Base-by-base conservation (phyloP, 805 yeast genomes). In the Starmerella davenportii region DNA sequence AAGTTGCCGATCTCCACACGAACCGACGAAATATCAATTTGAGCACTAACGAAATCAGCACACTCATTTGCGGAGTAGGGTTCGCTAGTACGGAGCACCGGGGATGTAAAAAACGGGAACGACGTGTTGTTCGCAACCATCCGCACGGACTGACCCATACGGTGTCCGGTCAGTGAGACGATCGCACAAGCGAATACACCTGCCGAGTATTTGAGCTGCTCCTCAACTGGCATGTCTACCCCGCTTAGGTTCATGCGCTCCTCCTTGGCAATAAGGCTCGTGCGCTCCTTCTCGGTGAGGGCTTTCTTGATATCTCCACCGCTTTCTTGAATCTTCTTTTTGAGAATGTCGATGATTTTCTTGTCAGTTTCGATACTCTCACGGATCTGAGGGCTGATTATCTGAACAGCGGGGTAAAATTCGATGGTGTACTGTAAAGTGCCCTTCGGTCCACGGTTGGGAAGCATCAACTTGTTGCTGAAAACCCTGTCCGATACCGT, bases 371-470 rank as follows among this genome's bases (percentile, higher is more conserved):
- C 62, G 47, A 82, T 36, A 15, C 49, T 45, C 32, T 42, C 48
- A 20, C 51, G 45, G 25, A 42, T 94, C 39, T 73, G 76, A 32
- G 82, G 74, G 28, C 81, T 70, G 62, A 74, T 65, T n/a, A 85
- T 77, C 5, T 85, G 81, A 38, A 78, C 57, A 11, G 76, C 60
- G 24, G 98, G 98, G 60, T 73, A 85, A 64, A 87, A 90, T 2
- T 92, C 70, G 40, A 79, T 61, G 4, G 72, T 65, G 57, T 81
- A 90, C 4, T 72, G 67, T 25, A 90, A 64, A 19, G 67, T 59
- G 55, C 98, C 98, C 62, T 77, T 79, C 24, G 90, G 72, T n/a
- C 87, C 82, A 51, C 74, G 78, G 56, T 54, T 55, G n/a, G 72
- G 77, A 51, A 71, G 70, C 34, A 79, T 70, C 47, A 90, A 63